Evolutionary conservation across 768 basidiomycete species (phyloP), one percentile per base, ranked within the genome.

Genomic region (Tulasnella sp.): DNA sequence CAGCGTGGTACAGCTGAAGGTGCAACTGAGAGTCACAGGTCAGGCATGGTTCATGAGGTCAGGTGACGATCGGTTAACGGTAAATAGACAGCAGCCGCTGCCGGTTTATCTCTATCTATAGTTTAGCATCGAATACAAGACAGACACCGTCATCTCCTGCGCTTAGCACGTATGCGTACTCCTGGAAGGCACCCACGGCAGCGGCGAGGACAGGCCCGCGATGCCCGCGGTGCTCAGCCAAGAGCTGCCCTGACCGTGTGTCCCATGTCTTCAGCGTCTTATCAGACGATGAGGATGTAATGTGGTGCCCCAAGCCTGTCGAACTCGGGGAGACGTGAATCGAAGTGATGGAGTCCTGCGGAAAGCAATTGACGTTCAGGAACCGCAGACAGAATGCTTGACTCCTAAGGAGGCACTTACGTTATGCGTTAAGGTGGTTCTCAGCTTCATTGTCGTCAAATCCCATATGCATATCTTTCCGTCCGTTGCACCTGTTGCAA

Each of bases 391-490:
- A 11, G 32, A 26, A 32, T 40, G n/a, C 67, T 26, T 32, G 32
- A 20, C 35, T 20, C 26, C 35, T 2, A 39, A n/a, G 35, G 42
- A 55, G 20, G 71, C 57, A 86, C 89, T 74, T 79, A 96, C 96
- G 84, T 91, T 86, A 82, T 99, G 96, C 80, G 91, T 87, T 7
- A 98, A 85, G 18, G 93, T 95, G 23, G 91, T 88, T 77, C 98
- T 89, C 74, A 96, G 83, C 79, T 93, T 88, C 88, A 94, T 94
- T 35, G 94, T 96, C 73, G 88, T 88, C 61, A 96, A 87, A 85
- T 99, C 98, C 96, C 97, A 99, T 44, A 98, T 91, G 81, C 93
- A 95, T 23, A 91, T 92, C 83, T 95, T 96, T 0, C 96, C 95
- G 82, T 99, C 98, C 5, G 97, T 98, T 5, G 90, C 95, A 15